Percentiles rank a stretch among this genome's conserved stretches.
Conservation (phyloP, 2,329 filamentous ascomycete species). For the Aspergillus japonicus region DNA sequence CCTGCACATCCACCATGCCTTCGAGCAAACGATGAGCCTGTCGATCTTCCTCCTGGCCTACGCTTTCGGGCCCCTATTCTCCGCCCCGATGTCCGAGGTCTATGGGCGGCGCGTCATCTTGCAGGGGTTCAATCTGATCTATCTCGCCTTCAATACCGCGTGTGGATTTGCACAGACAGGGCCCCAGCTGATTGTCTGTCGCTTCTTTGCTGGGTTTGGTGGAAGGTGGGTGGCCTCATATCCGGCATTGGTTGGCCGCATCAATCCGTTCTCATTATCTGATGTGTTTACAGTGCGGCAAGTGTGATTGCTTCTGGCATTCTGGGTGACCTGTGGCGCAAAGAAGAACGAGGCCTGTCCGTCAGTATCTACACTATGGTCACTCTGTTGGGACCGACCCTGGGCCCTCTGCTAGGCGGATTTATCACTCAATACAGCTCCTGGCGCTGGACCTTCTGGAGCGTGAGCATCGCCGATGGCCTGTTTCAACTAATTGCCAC, state of each 20-base stretch:
- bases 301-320: slow-evolving; percentile 26
- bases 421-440: slow-evolving; percentile 63
- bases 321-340: slow-evolving; percentile 56
- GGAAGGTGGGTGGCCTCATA: slow-evolving; percentile 30
- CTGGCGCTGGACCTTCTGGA: slow-evolving; percentile 74
- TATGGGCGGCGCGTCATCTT: slow-evolving; percentile 56
- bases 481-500: slow-evolving; percentile 61
- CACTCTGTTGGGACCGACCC: slow-evolving; percentile 63
- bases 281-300: too few relatives aligned
- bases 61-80: slow-evolving; percentile 52
- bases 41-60: slow-evolving; percentile 58
- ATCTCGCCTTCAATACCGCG: slow-evolving; percentile 58
- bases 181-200: slow-evolving; percentile 56
- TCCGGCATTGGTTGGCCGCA: slow-evolving; percentile 8
- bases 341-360: slow-evolving; percentile 62
- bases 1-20: slow-evolving; percentile 50
- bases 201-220: slow-evolving; percentile 59
- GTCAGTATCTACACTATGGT: slow-evolving; percentile 63
- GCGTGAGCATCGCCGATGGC: slow-evolving; percentile 62
- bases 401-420: slow-evolving; percentile 65
- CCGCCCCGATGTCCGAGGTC: slow-evolving; percentile 55
- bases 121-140: slow-evolving; percentile 56
- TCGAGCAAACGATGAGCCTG: slow-evolving; percentile 50
- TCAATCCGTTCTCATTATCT: not conserved
- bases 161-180: slow-evolving; percentile 57